Percentiles rank a stretch among this genome's conserved stretches.
Conservation (phyloP, 2,329 filamentous ascomycete species). For the Trichoderma afroharzianum region DNA sequence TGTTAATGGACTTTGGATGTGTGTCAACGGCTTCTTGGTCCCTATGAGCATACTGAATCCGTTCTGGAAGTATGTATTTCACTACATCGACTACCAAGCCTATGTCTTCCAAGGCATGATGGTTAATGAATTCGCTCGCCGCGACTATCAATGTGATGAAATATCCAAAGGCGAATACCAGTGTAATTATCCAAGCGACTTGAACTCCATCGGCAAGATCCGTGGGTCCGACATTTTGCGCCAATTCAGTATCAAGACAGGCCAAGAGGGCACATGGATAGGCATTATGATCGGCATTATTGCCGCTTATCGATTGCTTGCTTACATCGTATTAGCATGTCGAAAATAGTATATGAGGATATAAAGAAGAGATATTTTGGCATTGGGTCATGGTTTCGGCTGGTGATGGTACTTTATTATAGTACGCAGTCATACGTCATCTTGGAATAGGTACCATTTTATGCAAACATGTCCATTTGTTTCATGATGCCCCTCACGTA, state of each 20-base stretch:
- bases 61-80: constrained; percentile 84
- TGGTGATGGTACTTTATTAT: not conserved
- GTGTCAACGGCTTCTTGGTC: constrained; percentile 78
- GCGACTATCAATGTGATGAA: not conserved
- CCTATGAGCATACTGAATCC: constrained; percentile 67
- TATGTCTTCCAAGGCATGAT: constrained; percentile 93
- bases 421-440: not conserved
- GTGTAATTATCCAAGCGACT: constrained; percentile 55
- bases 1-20: constrained; percentile 88
- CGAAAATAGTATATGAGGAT: not conserved
- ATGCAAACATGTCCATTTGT: not conserved
- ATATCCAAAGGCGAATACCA: constrained; percentile 59
- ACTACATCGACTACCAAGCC: constrained; percentile 83
- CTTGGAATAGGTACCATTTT: not conserved
- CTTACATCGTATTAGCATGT: not conserved
- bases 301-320: constrained; percentile 42
- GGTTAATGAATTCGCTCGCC: constrained; percentile 70
- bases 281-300: constrained; percentile 78
- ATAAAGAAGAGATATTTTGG: not conserved
- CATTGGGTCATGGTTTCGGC: not conserved
- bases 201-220: constrained; percentile 57
- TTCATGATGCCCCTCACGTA: not conserved
- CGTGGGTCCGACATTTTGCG: constrained; percentile 66
- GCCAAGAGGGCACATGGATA: constrained; percentile 69
- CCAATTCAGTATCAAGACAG: constrained; percentile 65